These are phyloP conservation scores for Tylopilus plumbeoviolaceoides DNA, from an alignment of 768 basidiomycete genomes.

Conservation along the genomic window DNA sequence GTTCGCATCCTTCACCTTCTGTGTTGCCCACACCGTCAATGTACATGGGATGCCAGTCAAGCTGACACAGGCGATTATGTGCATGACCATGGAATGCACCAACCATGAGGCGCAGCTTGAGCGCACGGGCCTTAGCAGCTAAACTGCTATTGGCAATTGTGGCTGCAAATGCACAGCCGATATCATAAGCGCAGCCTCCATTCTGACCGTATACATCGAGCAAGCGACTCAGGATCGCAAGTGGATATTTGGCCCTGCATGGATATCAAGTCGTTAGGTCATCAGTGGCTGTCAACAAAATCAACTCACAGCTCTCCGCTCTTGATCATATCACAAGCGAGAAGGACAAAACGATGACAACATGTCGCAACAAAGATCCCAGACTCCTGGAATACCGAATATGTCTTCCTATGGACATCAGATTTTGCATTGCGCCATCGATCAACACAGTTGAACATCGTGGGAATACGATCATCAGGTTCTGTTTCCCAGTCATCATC, in stretches of 20 bases:
- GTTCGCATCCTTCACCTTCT: slow-evolving; percentile 2
- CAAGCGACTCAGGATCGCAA: neutral
- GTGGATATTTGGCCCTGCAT: slow-evolving; percentile 6
- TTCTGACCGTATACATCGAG: too few species aligned
- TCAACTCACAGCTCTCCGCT: slow-evolving; percentile 10
- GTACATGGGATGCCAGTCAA: neutral
- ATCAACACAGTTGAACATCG: neutral
- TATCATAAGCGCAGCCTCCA: neutral
- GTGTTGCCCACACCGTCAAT: neutral
- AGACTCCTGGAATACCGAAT: neutral
- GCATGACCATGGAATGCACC: slow-evolving; percentile 3
- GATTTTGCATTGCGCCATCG: slow-evolving; percentile 6
- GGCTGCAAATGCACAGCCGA: neutral
- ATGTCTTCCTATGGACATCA: neutral
- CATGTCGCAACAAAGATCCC: slow-evolving; percentile 8
- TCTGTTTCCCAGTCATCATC: too few species aligned
- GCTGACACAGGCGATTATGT: neutral
- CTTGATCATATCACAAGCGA: slow-evolving; percentile 12
- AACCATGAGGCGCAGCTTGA: neutral
- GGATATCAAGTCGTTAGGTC: too few species aligned
- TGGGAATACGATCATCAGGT: too few species aligned
- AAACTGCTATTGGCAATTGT: too few species aligned
- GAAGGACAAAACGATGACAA: neutral
- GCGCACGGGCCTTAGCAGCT: too few species aligned
- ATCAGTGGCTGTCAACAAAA: neutral